Evolutionary conservation across 441 rosid genomes (phyloP).

Genomic region (Melastoma candidum): DNA sequence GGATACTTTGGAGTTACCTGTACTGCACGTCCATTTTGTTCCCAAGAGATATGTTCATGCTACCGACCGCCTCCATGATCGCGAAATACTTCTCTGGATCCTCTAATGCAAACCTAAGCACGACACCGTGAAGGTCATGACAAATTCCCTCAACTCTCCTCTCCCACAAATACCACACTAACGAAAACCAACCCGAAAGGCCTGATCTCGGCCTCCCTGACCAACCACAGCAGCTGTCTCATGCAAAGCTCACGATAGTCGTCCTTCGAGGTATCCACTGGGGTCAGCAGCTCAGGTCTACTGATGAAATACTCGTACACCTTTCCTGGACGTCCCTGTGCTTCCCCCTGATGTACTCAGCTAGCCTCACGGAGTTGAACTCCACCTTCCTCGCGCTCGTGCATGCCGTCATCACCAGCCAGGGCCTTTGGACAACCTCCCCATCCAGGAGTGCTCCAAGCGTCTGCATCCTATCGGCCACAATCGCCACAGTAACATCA

Average conservation of each 20-base stretch:
- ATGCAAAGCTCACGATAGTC: constrained; percentile 80
- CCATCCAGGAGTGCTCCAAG: no score
- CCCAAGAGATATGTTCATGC: constrained; percentile 75
- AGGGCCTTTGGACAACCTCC: no score
- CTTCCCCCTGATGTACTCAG: constrained; percentile 62
- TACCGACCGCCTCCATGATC: constrained; percentile 73
- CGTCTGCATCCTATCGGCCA: no score
- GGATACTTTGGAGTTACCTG: constrained; percentile 36
- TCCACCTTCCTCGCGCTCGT: constrained; percentile 38
- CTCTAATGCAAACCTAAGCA: constrained; percentile 19
- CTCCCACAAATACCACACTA: no score
- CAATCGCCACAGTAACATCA: no score
- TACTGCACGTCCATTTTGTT: constrained; percentile 88
- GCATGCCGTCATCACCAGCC: constrained; percentile 31
- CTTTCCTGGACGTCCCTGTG: constrained; percentile 62
- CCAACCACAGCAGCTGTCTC: constrained; percentile 63
- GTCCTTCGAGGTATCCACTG: constrained; percentile 63
- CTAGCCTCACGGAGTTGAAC: constrained; percentile 35
- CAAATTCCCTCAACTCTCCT: no score
- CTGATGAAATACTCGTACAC: constrained; percentile 48
- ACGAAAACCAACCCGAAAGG: constrained; percentile 41
- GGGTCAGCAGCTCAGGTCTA: constrained; percentile 76
- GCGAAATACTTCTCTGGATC: constrained; percentile 83
- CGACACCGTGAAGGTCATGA: no score
- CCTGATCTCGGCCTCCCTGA: constrained; percentile 60